Evolutionary conservation across 306 rosid species (phyloP), one percentile per base, ranked within the genome.

Genomic region (Rubus parviflorus): DNA sequence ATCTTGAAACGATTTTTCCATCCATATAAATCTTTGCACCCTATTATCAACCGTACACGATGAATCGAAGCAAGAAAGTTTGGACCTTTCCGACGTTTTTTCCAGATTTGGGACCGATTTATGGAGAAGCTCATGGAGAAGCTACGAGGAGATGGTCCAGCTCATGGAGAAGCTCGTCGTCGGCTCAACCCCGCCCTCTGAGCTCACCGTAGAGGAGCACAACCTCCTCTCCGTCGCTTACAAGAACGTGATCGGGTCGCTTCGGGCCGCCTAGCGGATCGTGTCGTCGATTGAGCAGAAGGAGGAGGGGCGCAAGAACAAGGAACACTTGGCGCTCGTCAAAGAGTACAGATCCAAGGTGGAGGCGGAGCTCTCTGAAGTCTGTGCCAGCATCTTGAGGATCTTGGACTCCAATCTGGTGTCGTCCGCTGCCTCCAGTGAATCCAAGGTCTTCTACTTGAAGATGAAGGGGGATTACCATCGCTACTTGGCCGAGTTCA

Each of bases 381-480:
- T 91, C 15, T 91, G 92, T 30, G 91, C 84, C 15, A 85, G 86
- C 23, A 89, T 91, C 19, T 52, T 91, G 54, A 82, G 53, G 68
- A 53, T 91, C 0, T 48, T 89, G 46, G 94, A 89, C 48, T 81
- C 88, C 8, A 77, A 89, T 72, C 87, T 91, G n/a, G 75, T 91
- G 0, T 88, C 91, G 3, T 91, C 97, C 6, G 90, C 89, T 1
- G 37, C 87, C 2, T 17, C 84, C 0, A 80, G 91, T 15, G 97
- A 91, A 72, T 85, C 89, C 1, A 91, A 89, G 80, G 89, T 91
- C 3, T 91, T 91, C 70, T 91, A 91, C 23, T 82, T 86, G 86
- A 91, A 91, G 79, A 88, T 91, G 97, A 89, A 91, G 53, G 97
- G 94, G 6, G 97, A 91, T 77, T 89, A 91, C 66, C 91, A 91